These are phyloP conservation scores for Pleoardoris graminearum DNA, from an alignment of 2,329 filamentous ascomycete genomes.

Conservation along the genomic window DNA sequence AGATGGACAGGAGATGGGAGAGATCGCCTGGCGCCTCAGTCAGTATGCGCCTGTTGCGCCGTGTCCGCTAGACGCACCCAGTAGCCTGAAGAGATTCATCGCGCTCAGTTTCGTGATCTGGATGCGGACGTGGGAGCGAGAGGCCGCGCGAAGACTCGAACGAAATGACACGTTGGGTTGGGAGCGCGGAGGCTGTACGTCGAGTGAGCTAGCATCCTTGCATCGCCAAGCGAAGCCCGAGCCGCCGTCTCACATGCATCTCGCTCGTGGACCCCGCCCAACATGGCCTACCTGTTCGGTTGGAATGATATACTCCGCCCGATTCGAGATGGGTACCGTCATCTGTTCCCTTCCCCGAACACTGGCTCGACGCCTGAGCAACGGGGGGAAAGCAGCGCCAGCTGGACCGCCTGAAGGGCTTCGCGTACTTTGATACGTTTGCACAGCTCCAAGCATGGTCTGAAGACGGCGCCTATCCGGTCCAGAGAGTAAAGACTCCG, in stretches of 20 bases:
- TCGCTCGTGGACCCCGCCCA: not conserved
- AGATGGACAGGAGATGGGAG: conserved; percentile 90
- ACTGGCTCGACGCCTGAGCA: conserved; percentile 42
- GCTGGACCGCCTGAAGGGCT: conserved; percentile 42
- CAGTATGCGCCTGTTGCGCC: conserved; percentile 22
- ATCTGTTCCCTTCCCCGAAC: conserved; percentile 41
- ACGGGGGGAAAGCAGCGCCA: conserved; percentile 32
- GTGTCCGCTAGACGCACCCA: conserved; percentile 54
- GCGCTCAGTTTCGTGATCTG: conserved; percentile 22
- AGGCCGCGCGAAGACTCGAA: conserved; percentile 14
- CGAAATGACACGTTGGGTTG: conserved; percentile 47
- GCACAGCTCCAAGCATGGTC: conserved; percentile 44
- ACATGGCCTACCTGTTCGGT: conserved; percentile 30
- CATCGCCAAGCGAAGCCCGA: conserved; percentile 29
- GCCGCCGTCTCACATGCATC: too few relatives aligned
- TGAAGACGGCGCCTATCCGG: conserved; percentile 33
- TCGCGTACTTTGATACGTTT: conserved; percentile 49
- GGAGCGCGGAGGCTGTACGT: conserved; percentile 28
- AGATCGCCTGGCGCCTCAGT: conserved; percentile 71
- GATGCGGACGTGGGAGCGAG: conserved; percentile 19
- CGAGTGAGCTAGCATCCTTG: conserved; percentile 36
- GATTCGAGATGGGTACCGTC: conserved; percentile 45
- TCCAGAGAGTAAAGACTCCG: conserved; percentile 47
- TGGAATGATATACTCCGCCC: conserved; percentile 48
- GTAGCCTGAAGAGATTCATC: conserved; percentile 72